Conservation (phyloP, 495 filamentous ascomycete genomes). For the Penicillium cataractarum region DNA sequence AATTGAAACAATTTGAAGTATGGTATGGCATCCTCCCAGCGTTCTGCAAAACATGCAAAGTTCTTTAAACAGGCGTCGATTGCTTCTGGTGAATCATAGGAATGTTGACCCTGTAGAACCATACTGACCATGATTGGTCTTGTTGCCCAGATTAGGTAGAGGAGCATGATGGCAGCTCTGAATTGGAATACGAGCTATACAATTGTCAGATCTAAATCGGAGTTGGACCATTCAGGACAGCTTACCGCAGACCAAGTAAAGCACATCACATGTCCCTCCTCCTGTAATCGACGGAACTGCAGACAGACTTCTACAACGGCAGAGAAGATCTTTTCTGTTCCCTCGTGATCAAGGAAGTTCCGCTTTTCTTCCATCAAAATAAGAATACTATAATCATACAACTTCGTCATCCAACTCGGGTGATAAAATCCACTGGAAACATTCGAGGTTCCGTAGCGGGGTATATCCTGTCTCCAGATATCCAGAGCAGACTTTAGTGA, state of each 20-base stretch:
- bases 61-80: constrained; percentile 29
- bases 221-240: not conserved
- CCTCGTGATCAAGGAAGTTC: constrained; percentile 31
- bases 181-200: constrained; percentile 40
- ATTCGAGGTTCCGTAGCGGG: constrained; percentile 28
- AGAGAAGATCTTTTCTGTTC: constrained; percentile 32
- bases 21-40: constrained; percentile 33
- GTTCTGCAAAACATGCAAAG: constrained; percentile 30
- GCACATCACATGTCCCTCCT: constrained; percentile 40
- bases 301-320: constrained; percentile 36
- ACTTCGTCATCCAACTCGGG: constrained; percentile 38
- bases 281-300: constrained; percentile 34
- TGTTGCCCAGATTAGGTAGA: constrained; percentile 38
- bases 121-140: constrained; percentile 11
- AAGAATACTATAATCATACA: constrained; percentile 40
- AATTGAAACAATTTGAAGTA: constrained; percentile 33
- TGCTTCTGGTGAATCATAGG: constrained; percentile 26
- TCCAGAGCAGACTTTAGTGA: constrained; percentile 33
- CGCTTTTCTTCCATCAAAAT: constrained; percentile 37
- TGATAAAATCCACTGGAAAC: constrained; percentile 32
- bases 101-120: constrained; percentile 2
- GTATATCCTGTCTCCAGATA: constrained; percentile 40
- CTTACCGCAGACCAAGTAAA: constrained; percentile 43
- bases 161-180: constrained; percentile 35
- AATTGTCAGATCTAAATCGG: constrained; percentile 5